Evolutionary conservation across 345 rosid genomes (phyloP).

Genomic region (Murraya paniculata): DNA sequence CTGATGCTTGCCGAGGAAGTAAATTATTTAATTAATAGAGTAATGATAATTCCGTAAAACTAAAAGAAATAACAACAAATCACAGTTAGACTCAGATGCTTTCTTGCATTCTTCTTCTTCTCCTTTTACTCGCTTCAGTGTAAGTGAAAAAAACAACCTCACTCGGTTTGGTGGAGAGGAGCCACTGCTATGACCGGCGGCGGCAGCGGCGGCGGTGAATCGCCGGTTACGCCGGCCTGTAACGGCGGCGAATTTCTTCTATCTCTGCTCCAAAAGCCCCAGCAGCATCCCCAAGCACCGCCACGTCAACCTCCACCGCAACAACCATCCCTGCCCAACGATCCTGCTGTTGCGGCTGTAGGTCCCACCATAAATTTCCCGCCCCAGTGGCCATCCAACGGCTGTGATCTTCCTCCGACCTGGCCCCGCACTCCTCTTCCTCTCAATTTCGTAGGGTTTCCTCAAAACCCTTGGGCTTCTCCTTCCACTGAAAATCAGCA

Average conservation of each 20-base stretch:
- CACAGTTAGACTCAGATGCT: neutral
- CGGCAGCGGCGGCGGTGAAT: conserved; percentile 56
- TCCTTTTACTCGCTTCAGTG: neutral
- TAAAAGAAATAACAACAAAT: neutral
- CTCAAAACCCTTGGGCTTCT: conserved; percentile 36
- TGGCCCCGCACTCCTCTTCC: conserved; percentile 26
- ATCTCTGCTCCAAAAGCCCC: conserved; percentile 70
- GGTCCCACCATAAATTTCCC: conserved; percentile 51
- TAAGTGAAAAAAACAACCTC: conserved; percentile 8
- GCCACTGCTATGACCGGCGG: conserved; percentile 50
- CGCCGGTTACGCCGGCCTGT: conserved; percentile 38
- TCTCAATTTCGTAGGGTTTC: conserved; percentile 50
- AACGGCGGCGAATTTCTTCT: conserved; percentile 79
- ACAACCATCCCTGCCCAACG: conserved; percentile 33
- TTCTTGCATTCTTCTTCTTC: neutral
- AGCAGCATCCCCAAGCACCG: conserved; percentile 20
- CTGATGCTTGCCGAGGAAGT: neutral
- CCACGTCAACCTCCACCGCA: conserved; percentile 23
- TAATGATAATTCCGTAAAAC: too few species aligned
- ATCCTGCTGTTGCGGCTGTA: conserved; percentile 87
- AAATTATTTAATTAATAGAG: neutral
- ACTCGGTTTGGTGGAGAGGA: neutral
- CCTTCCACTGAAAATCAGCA: conserved; percentile 27
- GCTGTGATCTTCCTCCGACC: conserved; percentile 34
- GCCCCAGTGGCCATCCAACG: conserved; percentile 41